phyloP scores from a whole-genome alignment of 805 yeast species.

The Jamesozyma jinghongensis region DNA sequence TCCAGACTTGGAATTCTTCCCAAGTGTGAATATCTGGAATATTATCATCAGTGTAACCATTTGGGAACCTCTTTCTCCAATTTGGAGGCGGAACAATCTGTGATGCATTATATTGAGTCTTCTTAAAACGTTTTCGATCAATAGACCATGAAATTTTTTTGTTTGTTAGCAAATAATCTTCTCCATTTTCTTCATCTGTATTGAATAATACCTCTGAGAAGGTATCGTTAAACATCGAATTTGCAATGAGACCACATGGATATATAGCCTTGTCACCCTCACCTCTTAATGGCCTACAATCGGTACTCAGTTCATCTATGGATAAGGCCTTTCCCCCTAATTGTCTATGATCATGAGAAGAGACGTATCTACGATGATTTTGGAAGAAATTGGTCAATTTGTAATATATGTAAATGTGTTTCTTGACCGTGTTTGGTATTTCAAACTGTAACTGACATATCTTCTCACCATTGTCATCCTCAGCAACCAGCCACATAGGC shows the following conservation, averaged over 20 bases:
- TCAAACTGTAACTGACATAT: slow-evolving; percentile 64
- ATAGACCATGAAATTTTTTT: slow-evolving; percentile 65
- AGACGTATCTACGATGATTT: slow-evolving; percentile 90
- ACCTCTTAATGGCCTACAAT: slow-evolving; percentile 31
- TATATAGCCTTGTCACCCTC: slow-evolving; percentile 38
- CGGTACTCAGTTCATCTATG: slow-evolving; percentile 38
- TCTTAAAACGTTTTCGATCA: slow-evolving; percentile 54
- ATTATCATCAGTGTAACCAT: slow-evolving; percentile 64
- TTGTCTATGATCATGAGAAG: slow-evolving; percentile 73
- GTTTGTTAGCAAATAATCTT: slow-evolving; percentile 35
- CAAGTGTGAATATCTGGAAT: slow-evolving; percentile 59
- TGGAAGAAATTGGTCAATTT: slow-evolving; percentile 85
- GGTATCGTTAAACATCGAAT: slow-evolving; percentile 71
- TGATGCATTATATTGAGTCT: slow-evolving; percentile 47
- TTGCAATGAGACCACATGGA: slow-evolving; percentile 82
- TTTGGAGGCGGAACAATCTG: slow-evolving; percentile 79
- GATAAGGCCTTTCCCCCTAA: slow-evolving; percentile 65
- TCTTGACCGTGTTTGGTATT: slow-evolving; percentile 58
- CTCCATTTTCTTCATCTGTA: slow-evolving; percentile 26
- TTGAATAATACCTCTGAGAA: slow-evolving; percentile 40
- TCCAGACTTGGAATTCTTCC: slow-evolving; percentile 77
- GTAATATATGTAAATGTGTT: slow-evolving; percentile 73
- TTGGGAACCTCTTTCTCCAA: slow-evolving; percentile 61
- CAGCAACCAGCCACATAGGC: slow-evolving; percentile 56
- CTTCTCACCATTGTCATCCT: slow-evolving; percentile 31